These are phyloP conservation scores for Protomyces gravidus DNA, from an alignment of 1,139 yeast genomes.

Conservation along the genomic window DNA sequence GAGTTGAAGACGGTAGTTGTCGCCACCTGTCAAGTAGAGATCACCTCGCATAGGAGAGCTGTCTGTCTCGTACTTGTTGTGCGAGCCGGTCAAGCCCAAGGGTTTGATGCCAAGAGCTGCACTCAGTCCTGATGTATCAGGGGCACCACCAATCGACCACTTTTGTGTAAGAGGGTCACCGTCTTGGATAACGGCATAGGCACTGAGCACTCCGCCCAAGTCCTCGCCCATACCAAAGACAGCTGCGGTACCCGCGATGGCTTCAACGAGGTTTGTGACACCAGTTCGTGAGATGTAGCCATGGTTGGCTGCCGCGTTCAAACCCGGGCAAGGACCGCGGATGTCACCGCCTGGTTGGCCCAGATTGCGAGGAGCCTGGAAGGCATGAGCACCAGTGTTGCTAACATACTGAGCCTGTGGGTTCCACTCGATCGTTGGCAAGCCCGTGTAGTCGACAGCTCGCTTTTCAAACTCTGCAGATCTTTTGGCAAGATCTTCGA, in stretches of 20 bases:
- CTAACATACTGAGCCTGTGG: conserved; percentile 12
- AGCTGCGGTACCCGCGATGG: conserved; percentile 16
- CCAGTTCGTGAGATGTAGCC: conserved; percentile 18
- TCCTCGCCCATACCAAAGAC: conserved; percentile 22
- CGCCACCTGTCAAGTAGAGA: conserved; percentile 14
- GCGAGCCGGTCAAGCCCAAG: conserved; percentile 17
- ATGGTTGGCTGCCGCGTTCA: conserved; percentile 25
- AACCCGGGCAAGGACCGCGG: conserved; percentile 25
- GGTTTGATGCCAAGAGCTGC: neutral
- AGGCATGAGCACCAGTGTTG: conserved; percentile 12
- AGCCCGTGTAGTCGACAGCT: conserved; percentile 13
- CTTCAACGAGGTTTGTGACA: conserved; percentile 14
- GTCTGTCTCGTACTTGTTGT: conserved; percentile 29
- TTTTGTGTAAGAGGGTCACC: conserved; percentile 12
- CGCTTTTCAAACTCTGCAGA: conserved; percentile 13
- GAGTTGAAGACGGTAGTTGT: conserved; percentile 17
- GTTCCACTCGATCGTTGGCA: conserved; percentile 15
- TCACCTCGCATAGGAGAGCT: conserved; percentile 23
- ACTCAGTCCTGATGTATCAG: neutral
- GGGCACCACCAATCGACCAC: conserved; percentile 24
- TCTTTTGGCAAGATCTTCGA: neutral
- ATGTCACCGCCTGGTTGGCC: conserved; percentile 17
- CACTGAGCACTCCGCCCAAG: conserved; percentile 17
- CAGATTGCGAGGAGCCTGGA: conserved; percentile 10
- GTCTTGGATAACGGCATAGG: conserved; percentile 13